Conservation (phyloP, 495 filamentous ascomycete genomes). For the Sabuloglossum arenarium region DNA sequence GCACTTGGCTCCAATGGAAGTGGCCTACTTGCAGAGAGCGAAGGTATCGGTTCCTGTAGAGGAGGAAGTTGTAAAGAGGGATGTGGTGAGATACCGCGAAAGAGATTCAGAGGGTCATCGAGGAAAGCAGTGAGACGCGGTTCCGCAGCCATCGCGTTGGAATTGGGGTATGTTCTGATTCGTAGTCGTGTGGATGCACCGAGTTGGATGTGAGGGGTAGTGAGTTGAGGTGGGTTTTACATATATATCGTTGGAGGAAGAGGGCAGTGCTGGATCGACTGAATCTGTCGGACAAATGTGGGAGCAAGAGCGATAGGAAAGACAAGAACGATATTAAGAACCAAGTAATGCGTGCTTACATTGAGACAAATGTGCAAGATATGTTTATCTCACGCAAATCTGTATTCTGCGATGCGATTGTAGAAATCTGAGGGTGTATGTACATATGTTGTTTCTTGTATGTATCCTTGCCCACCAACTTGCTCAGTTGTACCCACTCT, state of each 20-base stretch:
- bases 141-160: slow-evolving; percentile 3
- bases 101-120: slow-evolving; percentile 3
- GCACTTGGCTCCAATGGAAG: slow-evolving; percentile 4
- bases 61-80: slow-evolving; percentile 4
- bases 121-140: slow-evolving; percentile 1
- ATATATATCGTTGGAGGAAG: too few species aligned
- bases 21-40: slow-evolving; percentile 1
- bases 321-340: neutral
- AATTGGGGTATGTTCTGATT: neutral
- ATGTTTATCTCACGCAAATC: neutral
- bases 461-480: too few species aligned
- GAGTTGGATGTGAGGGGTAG: neutral
- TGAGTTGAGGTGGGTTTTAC: neutral
- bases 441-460: neutral
- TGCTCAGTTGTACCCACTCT: too few species aligned
- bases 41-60: slow-evolving; percentile 3
- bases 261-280: too few species aligned
- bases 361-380: neutral
- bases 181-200: neutral
- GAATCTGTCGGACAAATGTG: too few species aligned
- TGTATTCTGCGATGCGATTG: neutral
- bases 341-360: neutral
- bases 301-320: neutral
- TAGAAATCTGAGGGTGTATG: neutral
- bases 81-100: neutral